Conservation (phyloP, 2,329 filamentous ascomycete species). For the Penicillium sp. region DNA sequence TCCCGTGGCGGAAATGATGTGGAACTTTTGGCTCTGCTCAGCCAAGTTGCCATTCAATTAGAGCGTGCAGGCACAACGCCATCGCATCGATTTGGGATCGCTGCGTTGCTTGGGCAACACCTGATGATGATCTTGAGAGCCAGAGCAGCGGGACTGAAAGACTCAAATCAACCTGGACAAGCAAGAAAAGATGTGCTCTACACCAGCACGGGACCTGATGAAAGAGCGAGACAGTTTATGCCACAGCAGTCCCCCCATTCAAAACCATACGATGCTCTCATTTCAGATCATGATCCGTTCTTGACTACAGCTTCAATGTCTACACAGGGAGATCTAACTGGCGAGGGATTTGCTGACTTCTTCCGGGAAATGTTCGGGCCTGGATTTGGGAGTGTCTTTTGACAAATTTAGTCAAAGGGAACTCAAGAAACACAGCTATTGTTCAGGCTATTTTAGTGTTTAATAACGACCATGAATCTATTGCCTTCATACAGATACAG, state of each 20-base stretch:
- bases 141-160: slow-evolving; percentile 10
- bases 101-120: slow-evolving; percentile 25
- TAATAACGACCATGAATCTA: background rate
- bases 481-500: background rate
- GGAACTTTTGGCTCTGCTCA: slow-evolving; percentile 22
- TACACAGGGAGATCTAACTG: slow-evolving; percentile 9
- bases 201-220: background rate
- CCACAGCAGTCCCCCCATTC: background rate
- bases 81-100: slow-evolving; percentile 24
- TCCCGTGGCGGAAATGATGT: slow-evolving; percentile 14
- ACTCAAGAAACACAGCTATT: background rate
- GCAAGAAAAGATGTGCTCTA: background rate
- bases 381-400: slow-evolving; percentile 17
- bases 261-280: background rate
- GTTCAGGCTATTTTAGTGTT: background rate
- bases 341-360: slow-evolving; percentile 19
- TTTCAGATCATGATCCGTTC: slow-evolving; percentile 19
- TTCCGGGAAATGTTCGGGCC: slow-evolving; percentile 26
- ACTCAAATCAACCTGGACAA: background rate
- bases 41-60: slow-evolving; percentile 22
- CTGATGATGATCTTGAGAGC: slow-evolving; percentile 22
- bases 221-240: background rate
- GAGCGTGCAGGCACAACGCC: slow-evolving; percentile 24
- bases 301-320: slow-evolving; percentile 12
- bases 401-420: slow-evolving; percentile 4